phyloP scores from a whole-genome alignment of 2,329 filamentous ascomycete genomes.

The Graphiopsis chlorocephala region DNA sequence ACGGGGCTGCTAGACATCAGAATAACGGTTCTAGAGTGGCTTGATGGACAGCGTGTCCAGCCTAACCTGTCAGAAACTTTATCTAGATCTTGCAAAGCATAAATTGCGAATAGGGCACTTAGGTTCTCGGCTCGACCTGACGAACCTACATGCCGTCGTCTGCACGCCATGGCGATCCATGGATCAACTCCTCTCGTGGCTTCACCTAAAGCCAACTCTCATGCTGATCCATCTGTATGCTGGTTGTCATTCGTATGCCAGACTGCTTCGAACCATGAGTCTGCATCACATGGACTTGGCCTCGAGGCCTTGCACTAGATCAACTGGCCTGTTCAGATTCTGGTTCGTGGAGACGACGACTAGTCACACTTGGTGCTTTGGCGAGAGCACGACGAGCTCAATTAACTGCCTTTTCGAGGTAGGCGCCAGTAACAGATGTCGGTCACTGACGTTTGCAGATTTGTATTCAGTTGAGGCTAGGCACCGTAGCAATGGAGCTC shows the following conservation, averaged over 20 bases:
- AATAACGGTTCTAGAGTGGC: background rate
- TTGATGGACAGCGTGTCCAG: background rate
- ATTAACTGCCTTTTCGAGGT: background rate
- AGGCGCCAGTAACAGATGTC: background rate
- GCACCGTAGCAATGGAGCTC: background rate
- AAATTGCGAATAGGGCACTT: background rate
- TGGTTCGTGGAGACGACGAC: background rate
- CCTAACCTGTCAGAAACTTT: background rate
- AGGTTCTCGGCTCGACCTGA: background rate
- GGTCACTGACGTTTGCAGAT: background rate
- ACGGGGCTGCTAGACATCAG: background rate
- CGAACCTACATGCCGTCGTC: background rate
- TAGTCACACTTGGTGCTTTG: background rate
- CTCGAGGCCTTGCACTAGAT: background rate
- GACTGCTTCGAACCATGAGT: background rate
- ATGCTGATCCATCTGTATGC: background rate
- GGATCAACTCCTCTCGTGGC: background rate
- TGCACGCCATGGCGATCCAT: background rate
- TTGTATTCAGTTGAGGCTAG: background rate
- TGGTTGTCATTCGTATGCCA: background rate
- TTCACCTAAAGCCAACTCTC: background rate
- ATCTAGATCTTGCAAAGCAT: background rate
- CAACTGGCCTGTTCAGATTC: background rate
- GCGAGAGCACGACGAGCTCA: background rate
- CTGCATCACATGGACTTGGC: constrained; percentile 1